These are phyloP conservation scores for Vitrella brassicaformis DNA, from an alignment of 73 alveolate genomes.

Conservation along the genomic window DNA sequence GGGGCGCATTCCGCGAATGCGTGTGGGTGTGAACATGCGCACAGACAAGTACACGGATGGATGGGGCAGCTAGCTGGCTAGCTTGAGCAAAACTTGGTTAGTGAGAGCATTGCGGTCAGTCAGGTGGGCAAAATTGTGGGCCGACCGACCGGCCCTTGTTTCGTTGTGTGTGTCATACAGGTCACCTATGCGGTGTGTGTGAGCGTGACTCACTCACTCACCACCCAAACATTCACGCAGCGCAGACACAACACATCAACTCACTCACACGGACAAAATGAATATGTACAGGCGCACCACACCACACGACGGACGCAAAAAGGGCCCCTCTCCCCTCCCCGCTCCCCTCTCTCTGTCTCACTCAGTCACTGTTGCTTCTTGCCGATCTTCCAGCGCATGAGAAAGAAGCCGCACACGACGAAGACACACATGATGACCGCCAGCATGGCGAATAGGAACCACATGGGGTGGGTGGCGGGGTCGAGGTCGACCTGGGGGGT, in stretches of 20 bases:
- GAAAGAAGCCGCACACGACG: background rate
- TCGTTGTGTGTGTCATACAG: too few species aligned
- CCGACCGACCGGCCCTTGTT: too few species aligned
- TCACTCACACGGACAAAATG: too few species aligned
- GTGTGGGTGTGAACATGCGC: background rate
- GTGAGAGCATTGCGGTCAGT: background rate
- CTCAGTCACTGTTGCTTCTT: background rate
- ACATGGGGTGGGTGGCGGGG: background rate
- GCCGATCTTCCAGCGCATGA: background rate
- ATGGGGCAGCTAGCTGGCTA: background rate
- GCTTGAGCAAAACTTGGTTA: too few species aligned
- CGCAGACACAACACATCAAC: too few species aligned
- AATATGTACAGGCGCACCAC: too few species aligned
- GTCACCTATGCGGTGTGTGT: too few species aligned
- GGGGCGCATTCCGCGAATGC: background rate
- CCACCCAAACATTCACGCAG: background rate
- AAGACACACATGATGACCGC: background rate
- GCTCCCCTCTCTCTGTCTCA: background rate
- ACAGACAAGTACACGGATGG: background rate
- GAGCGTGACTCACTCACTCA: background rate
- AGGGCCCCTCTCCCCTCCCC: too few species aligned
- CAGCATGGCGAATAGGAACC: too few species aligned
- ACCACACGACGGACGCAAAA: too few species aligned
- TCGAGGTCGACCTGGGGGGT: background rate
- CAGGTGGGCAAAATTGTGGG: background rate